A percentile compares a stretch with the other conserved stretches of the same genome.
Evolutionary conservation across 2,329 filamentous ascomycete species (phyloP).

Genomic region (Aureobasidium subglaciale): DNA sequence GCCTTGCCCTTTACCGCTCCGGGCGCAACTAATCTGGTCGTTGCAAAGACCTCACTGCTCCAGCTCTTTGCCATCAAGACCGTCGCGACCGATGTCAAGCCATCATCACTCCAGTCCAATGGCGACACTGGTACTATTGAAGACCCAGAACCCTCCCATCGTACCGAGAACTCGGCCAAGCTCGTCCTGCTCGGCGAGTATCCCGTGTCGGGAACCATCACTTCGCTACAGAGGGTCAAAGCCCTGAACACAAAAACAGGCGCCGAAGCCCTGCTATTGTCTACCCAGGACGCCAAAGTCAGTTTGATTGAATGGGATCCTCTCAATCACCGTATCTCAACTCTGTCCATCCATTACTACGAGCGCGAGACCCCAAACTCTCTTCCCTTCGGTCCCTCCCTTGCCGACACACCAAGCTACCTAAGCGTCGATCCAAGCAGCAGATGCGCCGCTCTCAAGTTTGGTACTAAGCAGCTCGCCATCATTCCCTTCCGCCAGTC

Average conservation of each 20-base stretch:
- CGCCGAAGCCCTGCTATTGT: slow-evolving; percentile 75
- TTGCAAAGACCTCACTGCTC: slow-evolving; percentile 86
- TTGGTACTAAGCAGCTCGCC: slow-evolving; percentile 79
- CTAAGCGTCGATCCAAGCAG: slow-evolving; percentile 85
- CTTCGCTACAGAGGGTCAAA: slow-evolving; percentile 72
- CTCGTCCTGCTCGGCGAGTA: slow-evolving; percentile 82
- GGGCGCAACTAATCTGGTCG: slow-evolving; percentile 73
- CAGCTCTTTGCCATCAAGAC: slow-evolving; percentile 77
- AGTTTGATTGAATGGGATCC: slow-evolving; percentile 93
- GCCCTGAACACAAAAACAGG: slow-evolving; percentile 65
- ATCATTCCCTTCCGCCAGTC: slow-evolving; percentile 86
- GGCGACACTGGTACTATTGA: slow-evolving; percentile 10
- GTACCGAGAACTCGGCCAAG: slow-evolving; percentile 51
- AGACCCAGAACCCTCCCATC: slow-evolving; percentile 11
- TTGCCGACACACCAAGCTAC: slow-evolving; percentile 71
- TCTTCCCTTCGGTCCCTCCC: slow-evolving; percentile 70
- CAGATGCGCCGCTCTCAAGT: slow-evolving; percentile 89
- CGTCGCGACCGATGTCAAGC: slow-evolving; percentile 53
- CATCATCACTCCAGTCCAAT: neutral
- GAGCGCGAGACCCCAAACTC: slow-evolving; percentile 84
- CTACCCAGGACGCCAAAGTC: slow-evolving; percentile 85
- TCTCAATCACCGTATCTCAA: slow-evolving; percentile 68
- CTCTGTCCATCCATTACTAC: slow-evolving; percentile 95
- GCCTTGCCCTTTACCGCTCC: slow-evolving; percentile 69
- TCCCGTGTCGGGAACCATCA: slow-evolving; percentile 74